Evolutionary conservation across 345 rosid genomes (phyloP).

Genomic region (Eucalyptus shirleyi): DNA sequence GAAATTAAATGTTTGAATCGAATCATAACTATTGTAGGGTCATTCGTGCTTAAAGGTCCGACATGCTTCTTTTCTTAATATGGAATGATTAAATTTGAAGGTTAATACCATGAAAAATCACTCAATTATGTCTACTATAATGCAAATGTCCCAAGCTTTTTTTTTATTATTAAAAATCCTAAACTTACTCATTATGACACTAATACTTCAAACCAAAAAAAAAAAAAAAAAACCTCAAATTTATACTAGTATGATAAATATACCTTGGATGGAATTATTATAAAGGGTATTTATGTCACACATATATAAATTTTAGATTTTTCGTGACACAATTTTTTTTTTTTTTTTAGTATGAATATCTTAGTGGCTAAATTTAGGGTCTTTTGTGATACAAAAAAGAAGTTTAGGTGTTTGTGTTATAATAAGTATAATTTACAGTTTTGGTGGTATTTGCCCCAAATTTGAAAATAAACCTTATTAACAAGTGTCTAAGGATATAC

Average conservation of each 20-base stretch:
- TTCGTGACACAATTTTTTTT: fast-evolving
- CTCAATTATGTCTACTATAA: fast-evolving
- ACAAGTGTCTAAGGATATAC: neutral
- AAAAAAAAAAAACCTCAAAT: neutral
- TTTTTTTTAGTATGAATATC: neutral
- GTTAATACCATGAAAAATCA: fast-evolving
- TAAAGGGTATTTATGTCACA: no score
- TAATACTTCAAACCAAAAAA: neutral
- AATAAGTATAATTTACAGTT: no score
- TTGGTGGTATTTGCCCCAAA: neutral
- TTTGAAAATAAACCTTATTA: neutral
- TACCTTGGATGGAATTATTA: no score
- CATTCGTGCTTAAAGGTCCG: neutral
- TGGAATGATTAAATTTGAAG: neutral
- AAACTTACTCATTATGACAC: no score
- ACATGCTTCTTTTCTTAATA: neutral
- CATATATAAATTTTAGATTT: no score
- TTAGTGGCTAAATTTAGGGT: neutral
- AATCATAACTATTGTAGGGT: neutral
- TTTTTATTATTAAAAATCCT: no score
- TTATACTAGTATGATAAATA: no score
- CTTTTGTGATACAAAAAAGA: no score
- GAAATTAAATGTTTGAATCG: neutral
- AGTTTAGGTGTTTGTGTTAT: no score
- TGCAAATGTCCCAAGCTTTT: no score